These are phyloP conservation scores for Verticillium alfalfae DNA, from an alignment of 2,329 filamentous ascomycete genomes.

Conservation along the genomic window DNA sequence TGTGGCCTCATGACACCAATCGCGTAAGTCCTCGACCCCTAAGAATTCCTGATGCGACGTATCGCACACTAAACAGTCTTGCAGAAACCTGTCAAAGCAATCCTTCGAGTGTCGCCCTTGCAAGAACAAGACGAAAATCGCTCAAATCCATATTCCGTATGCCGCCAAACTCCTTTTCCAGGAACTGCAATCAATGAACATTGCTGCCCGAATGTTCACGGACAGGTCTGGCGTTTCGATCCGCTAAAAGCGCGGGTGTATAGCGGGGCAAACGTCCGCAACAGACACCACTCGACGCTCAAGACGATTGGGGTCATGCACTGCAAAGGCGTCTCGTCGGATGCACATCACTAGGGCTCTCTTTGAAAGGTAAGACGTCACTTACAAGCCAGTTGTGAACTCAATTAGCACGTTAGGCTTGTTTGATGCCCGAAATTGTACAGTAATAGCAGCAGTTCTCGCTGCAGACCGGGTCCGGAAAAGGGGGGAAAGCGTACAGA, in stretches of 20 bases:
- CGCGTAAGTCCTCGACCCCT: constrained; percentile 63
- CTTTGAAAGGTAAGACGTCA: background rate
- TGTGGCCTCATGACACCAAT: constrained; percentile 99
- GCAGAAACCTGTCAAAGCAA: constrained; percentile 86
- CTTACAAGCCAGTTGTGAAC: background rate
- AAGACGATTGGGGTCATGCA: background rate
- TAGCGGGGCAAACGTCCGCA: background rate
- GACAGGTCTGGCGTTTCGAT: constrained; percentile 72
- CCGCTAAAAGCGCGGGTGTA: constrained; percentile 36
- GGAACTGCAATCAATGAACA: constrained; percentile 97
- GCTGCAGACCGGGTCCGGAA: background rate
- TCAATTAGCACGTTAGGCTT: background rate
- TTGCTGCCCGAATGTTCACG: constrained; percentile 95
- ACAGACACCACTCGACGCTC: background rate
- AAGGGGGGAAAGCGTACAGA: background rate
- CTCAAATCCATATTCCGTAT: constrained; percentile 95
- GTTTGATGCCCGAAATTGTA: background rate
- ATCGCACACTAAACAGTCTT: constrained; percentile 23
- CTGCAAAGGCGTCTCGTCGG: background rate
- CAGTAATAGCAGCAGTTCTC: background rate
- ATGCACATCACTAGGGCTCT: background rate
- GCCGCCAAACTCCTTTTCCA: constrained; percentile 98
- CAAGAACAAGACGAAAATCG: constrained; percentile 99
- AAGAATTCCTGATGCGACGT: background rate
- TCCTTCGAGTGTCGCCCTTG: constrained; percentile 95